A percentile compares a stretch with the other conserved stretches of the same genome.
Conservation (phyloP, 768 basidiomycete genomes). For the Mycena vitilis region DNA sequence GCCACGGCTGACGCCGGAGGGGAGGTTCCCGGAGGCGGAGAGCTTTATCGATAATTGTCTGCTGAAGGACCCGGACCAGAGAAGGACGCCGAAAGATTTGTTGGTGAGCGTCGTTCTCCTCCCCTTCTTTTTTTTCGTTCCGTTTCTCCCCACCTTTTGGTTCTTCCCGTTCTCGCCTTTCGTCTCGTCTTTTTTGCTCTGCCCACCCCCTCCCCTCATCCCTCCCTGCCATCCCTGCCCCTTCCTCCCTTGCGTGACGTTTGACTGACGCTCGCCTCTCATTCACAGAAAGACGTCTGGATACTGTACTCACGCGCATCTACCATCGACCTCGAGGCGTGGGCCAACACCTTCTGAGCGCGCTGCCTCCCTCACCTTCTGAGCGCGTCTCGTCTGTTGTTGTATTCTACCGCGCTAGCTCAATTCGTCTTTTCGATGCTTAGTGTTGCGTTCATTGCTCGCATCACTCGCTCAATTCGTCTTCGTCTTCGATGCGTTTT, state of each 20-base stretch:
- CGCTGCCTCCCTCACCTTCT: conserved; percentile 4
- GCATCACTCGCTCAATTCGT: too few relatives aligned
- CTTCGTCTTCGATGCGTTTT: too few relatives aligned
- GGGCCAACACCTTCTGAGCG: conserved; percentile 34
- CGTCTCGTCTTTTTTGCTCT: too few relatives aligned
- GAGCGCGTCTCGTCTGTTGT: background rate
- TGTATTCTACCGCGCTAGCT: too few relatives aligned
- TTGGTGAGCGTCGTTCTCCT: conserved; percentile 60
- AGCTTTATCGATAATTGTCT: conserved; percentile 91
- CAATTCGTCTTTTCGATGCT: too few relatives aligned
- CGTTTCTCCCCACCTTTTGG: too few relatives aligned
- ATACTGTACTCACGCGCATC: conserved; percentile 28
- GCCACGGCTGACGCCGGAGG: conserved; percentile 83
- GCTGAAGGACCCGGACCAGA: conserved; percentile 86
- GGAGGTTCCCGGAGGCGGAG: conserved; percentile 77
- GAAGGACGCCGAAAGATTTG: conserved; percentile 90
- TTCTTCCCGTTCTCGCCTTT: too few relatives aligned
- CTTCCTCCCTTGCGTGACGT: too few relatives aligned
- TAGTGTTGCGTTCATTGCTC: too few relatives aligned
- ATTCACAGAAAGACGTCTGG: conserved; percentile 30
- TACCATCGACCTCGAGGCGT: conserved; percentile 30
- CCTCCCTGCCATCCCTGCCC: too few relatives aligned
- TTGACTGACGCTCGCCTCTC: background rate
- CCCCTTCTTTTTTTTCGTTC: too few relatives aligned
- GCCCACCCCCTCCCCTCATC: too few relatives aligned